phyloP scores from a whole-genome alignment of 495 filamentous ascomycete species.

The Podospora australis region DNA sequence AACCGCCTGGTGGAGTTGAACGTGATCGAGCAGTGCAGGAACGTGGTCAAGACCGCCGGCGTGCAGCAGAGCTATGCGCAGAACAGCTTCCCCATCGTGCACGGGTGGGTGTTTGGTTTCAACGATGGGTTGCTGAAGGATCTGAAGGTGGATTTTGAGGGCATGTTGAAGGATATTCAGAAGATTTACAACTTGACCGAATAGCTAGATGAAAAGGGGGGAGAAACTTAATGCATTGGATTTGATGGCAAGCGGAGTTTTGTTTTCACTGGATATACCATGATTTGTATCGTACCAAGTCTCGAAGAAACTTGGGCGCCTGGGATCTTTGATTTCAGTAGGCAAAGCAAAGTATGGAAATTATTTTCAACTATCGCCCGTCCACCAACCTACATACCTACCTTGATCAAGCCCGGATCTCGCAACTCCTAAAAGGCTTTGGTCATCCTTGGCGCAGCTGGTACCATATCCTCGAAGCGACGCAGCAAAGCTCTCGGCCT shows the following conservation, averaged over 20 bases:
- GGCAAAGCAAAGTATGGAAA: too few species aligned
- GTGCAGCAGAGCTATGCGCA: conserved; percentile 48
- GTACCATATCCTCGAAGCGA: too few species aligned
- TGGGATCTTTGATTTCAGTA: too few species aligned
- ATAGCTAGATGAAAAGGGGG: conserved; percentile 3
- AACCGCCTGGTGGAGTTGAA: conserved; percentile 56
- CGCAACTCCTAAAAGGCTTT: too few species aligned
- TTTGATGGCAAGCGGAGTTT: neutral
- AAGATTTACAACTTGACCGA: conserved; percentile 51
- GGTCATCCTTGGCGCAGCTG: too few species aligned
- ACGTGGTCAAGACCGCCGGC: conserved; percentile 52
- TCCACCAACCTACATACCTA: too few species aligned
- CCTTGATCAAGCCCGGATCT: too few species aligned
- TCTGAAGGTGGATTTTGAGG: conserved; percentile 42
- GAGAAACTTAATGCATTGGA: neutral
- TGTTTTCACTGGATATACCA: too few species aligned
- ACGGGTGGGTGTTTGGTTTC: conserved; percentile 53
- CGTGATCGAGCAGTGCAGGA: conserved; percentile 52
- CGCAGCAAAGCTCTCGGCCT: too few species aligned
- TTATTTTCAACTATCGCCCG: too few species aligned
- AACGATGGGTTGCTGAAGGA: conserved; percentile 48
- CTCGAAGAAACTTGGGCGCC: too few species aligned
- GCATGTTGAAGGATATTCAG: conserved; percentile 40
- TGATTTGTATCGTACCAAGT: too few species aligned
- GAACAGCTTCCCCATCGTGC: conserved; percentile 48